A percentile compares a stretch with the other conserved stretches of the same genome.
Evolutionary conservation across 352 stramenopile species (phyloP).

Genomic region (Phytophthora crassamura): DNA sequence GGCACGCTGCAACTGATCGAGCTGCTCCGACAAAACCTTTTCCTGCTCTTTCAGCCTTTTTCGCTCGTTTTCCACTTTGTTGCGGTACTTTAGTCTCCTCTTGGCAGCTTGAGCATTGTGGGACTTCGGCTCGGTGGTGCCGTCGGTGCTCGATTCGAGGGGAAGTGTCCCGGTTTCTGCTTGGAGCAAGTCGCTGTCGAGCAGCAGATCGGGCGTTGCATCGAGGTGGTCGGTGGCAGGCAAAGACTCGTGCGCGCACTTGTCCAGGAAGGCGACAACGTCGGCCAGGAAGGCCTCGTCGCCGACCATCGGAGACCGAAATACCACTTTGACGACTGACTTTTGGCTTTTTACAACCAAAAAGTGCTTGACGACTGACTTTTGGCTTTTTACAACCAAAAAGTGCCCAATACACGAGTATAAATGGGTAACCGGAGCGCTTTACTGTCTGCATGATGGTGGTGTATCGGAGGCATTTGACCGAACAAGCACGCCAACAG

Average conservation of each 20-base stretch:
- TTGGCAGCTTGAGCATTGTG: constrained; percentile 18
- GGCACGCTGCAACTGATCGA: constrained; percentile 14
- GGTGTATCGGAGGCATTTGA: too few species aligned
- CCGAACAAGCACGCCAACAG: too few species aligned
- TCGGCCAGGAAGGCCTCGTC: constrained; percentile 16
- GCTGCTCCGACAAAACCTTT: constrained; percentile 14
- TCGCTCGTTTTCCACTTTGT: constrained; percentile 38
- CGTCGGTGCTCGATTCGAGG: not conserved
- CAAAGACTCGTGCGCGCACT: constrained; percentile 1
- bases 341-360: too few species aligned
- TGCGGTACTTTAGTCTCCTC: constrained; percentile 30
- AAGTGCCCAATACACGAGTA: too few species aligned
- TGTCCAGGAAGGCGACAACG: constrained; percentile 8
- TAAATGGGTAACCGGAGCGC: too few species aligned
- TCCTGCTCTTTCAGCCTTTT: constrained; percentile 28
- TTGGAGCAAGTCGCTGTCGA: constrained; percentile 18
- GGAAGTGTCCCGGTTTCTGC: constrained; percentile 18
- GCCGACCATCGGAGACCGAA: not conserved
- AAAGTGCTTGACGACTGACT: too few species aligned
- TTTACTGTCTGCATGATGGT: too few species aligned
- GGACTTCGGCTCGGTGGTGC: not conserved
- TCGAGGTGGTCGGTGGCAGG: not conserved
- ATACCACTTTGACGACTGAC: not conserved
- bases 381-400: too few species aligned
- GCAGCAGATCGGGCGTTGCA: not conserved